These are phyloP conservation scores for Suillus placidus DNA, from an alignment of 768 basidiomycete genomes.

Conservation along the genomic window DNA sequence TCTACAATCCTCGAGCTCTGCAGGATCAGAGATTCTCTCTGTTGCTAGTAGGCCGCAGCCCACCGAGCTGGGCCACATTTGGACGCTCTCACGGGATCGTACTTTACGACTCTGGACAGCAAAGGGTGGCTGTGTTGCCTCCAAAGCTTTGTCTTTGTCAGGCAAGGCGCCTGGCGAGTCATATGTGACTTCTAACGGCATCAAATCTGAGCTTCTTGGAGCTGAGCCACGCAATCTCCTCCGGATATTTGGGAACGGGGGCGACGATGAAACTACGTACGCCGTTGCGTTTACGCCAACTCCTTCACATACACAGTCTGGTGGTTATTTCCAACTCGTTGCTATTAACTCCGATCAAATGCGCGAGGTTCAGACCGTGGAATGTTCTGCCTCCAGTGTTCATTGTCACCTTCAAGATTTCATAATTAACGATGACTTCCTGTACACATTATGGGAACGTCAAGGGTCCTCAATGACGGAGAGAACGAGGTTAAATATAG, in stretches of 20 bases:
- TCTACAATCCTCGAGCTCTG: conserved; percentile 46
- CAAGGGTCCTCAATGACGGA: conserved; percentile 77
- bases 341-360: conserved; percentile 59
- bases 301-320: conserved; percentile 60
- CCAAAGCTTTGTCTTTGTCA: conserved; percentile 51
- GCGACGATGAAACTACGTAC: conserved; percentile 55
- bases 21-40: conserved; percentile 66
- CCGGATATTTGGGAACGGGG: conserved; percentile 55
- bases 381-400: conserved; percentile 60
- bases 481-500: conserved; percentile 49
- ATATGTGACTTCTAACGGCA: conserved; percentile 21
- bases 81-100: conserved; percentile 87
- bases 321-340: conserved; percentile 80
- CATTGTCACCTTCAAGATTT: conserved; percentile 83
- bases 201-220: conserved; percentile 55
- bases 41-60: conserved; percentile 76
- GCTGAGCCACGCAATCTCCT: conserved; percentile 66
- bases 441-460: conserved; percentile 80
- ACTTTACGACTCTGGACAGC: conserved; percentile 85
- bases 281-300: conserved; percentile 77
- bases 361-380: conserved; percentile 57
- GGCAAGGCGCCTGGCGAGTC: conserved; percentile 35
- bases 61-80: conserved; percentile 72
- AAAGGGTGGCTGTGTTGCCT: conserved; percentile 70
- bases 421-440: conserved; percentile 49